Percentiles rank a stretch among this genome's conserved stretches.
Evolutionary conservation across 2,329 filamentous ascomycete species (phyloP).

Genomic region (Aspergillus flavus): DNA sequence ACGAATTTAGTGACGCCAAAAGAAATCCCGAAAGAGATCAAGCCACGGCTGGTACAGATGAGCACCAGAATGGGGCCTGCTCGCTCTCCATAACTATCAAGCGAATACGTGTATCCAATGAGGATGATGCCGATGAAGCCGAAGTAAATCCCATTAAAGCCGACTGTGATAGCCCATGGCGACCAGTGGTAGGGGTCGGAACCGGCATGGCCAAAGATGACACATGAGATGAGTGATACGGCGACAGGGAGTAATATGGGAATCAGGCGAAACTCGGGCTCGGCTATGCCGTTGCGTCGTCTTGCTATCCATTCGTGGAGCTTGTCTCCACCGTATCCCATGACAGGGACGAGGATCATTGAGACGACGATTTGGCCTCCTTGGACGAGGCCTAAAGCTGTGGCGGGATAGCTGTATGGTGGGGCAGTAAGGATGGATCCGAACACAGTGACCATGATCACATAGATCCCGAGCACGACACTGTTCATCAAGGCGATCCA

Average conservation of each 20-base stretch:
- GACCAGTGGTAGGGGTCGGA: not conserved
- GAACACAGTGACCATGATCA: constrained; percentile 14
- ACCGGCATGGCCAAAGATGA: not conserved
- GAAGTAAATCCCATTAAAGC: not conserved
- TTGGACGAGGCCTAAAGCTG: not conserved
- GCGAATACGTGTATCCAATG: not conserved
- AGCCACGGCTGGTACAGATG: not conserved
- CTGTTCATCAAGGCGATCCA: constrained; percentile 17
- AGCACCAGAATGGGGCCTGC: not conserved
- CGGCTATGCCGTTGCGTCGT: not conserved
- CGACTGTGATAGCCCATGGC: not conserved
- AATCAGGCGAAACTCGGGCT: not conserved
- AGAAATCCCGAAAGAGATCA: not conserved
- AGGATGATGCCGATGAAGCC: not conserved
- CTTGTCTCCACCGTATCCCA: not conserved
- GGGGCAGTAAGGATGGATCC: not conserved
- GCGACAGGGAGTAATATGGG: not conserved
- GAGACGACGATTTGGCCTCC: not conserved
- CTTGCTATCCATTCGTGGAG: not conserved
- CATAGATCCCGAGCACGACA: constrained; percentile 15
- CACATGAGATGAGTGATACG: not conserved
- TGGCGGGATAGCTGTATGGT: not conserved
- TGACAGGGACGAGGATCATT: not conserved
- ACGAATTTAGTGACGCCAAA: not conserved
- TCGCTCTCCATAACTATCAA: not conserved